These are phyloP conservation scores for Ilyonectria robusta DNA, from an alignment of 2,329 filamentous ascomycete genomes.

Conservation along the genomic window DNA sequence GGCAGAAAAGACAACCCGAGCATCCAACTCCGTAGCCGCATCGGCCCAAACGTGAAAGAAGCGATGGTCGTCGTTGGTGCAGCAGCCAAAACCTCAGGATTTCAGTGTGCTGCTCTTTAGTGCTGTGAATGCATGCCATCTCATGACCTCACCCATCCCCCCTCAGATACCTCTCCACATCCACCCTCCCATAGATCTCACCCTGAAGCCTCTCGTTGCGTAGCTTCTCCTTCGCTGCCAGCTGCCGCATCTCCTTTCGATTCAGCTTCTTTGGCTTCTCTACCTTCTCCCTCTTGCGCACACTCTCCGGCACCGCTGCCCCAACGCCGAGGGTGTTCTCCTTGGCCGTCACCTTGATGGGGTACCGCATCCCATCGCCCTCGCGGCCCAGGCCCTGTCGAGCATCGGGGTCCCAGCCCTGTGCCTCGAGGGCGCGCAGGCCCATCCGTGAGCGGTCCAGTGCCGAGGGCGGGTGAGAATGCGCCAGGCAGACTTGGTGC, in stretches of 20 bases:
- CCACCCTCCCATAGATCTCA: conserved; percentile 82
- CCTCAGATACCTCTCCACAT: conserved; percentile 82
- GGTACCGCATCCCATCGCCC: conserved; percentile 81
- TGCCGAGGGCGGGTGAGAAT: conserved; percentile 80
- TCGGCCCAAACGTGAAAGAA: not conserved
- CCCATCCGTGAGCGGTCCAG: conserved; percentile 80
- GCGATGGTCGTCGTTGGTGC: too few relatives aligned
- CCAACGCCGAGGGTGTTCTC: conserved; percentile 83
- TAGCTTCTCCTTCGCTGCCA: conserved; percentile 73
- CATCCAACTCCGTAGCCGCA: conserved; percentile 1
- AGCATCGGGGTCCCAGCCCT: conserved; percentile 83
- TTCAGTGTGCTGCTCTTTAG: not conserved
- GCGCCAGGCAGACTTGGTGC: conserved; percentile 78
- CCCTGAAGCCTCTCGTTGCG: conserved; percentile 75
- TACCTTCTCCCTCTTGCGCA: conserved; percentile 58
- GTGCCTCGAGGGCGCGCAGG: conserved; percentile 73
- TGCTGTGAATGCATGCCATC: not conserved
- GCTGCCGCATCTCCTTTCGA: conserved; percentile 78
- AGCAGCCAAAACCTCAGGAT: too few relatives aligned
- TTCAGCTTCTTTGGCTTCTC: conserved; percentile 69
- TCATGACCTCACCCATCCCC: conserved; percentile 46
- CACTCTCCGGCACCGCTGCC: conserved; percentile 58
- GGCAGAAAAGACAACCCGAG: not conserved
- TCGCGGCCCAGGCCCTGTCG: conserved; percentile 78
- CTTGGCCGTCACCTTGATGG: conserved; percentile 81